phyloP scores from a whole-genome alignment of 2,329 filamentous ascomycete genomes.

The Pyrenophora tritici-repentis region DNA sequence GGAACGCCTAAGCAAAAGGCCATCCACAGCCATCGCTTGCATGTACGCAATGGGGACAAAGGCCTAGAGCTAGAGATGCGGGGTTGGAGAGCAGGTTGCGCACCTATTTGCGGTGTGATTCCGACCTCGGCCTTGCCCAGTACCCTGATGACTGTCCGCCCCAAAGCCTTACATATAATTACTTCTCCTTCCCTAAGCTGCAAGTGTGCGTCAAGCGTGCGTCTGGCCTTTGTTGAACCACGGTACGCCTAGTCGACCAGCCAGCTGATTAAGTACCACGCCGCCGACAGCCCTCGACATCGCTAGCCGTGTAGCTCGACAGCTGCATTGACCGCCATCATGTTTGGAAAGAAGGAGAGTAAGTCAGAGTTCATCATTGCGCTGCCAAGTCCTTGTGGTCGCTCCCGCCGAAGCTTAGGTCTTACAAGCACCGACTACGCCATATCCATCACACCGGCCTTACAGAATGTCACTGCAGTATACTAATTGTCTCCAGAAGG shows the following conservation, averaged over 20 bases:
- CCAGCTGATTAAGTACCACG: not conserved
- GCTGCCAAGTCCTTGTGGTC: constrained; percentile 14
- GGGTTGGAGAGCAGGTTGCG: constrained; percentile 21
- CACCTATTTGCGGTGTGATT: constrained; percentile 19
- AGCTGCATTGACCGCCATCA: constrained; percentile 12
- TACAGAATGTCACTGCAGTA: not conserved
- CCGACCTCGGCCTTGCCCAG: constrained; percentile 15
- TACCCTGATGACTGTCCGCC: not conserved
- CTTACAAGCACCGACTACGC: constrained; percentile 4
- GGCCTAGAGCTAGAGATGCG: constrained; percentile 20
- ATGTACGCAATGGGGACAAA: not conserved
- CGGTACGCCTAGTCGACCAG: constrained; percentile 2
- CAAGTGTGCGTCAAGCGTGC: constrained; percentile 3
- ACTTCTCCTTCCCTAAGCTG: constrained; percentile 1
- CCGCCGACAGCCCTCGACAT: no score
- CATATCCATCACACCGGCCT: not conserved
- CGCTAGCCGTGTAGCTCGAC: no score
- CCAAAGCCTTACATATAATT: constrained; percentile 1
- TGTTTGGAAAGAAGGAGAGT: constrained; percentile 44
- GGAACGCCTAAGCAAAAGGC: constrained; percentile 15
- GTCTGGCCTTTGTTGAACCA: constrained; percentile 4
- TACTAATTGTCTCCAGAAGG: constrained; percentile 25
- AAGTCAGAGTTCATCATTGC: constrained; percentile 20
- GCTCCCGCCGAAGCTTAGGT: constrained; percentile 5
- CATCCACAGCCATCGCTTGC: constrained; percentile 7